phyloP scores from a whole-genome alignment of 2,329 filamentous ascomycete species.

The Madurella mycetomatis region DNA sequence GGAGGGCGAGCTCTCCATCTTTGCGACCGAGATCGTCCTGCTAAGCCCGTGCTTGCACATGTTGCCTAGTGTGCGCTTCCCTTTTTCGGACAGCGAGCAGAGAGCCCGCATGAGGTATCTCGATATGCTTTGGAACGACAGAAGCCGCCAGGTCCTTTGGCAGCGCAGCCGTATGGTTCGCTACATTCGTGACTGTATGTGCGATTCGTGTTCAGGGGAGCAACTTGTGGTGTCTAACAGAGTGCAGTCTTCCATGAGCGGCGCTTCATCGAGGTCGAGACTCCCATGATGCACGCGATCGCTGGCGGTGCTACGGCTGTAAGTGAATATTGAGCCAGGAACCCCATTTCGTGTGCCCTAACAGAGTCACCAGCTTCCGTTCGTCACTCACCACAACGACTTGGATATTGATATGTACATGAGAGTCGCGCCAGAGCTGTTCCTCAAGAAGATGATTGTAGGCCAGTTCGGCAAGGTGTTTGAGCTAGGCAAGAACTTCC shows the following conservation, averaged over 20 bases:
- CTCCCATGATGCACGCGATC: conserved; percentile 94
- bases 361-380: conserved; percentile 57
- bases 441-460: conserved; percentile 93
- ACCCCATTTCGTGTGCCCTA: no score
- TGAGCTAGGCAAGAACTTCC: conserved; percentile 91
- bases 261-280: conserved; percentile 92
- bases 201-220: no score
- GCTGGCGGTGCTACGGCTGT: conserved; percentile 86
- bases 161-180: conserved; percentile 82
- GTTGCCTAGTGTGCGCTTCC: conserved; percentile 85
- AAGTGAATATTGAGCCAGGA: conserved; percentile 1
- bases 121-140: conserved; percentile 95
- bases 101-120: conserved; percentile 86
- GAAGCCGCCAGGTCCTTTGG: conserved; percentile 75
- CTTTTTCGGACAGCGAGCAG: conserved; percentile 92
- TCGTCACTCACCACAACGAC: conserved; percentile 94
- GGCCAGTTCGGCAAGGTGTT: conserved; percentile 93
- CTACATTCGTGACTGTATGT: conserved; percentile 69
- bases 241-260: conserved; percentile 65
- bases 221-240: not conserved
- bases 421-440: conserved; percentile 90
- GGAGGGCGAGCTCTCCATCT: conserved; percentile 90
- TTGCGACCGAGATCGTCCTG: conserved; percentile 79
- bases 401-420: conserved; percentile 92
- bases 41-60: conserved; percentile 89